Percentiles rank a stretch among this genome's conserved stretches.
Evolutionary conservation across 805 yeast genomes (phyloP).

Genomic region (Saccharomyces jurei): DNA sequence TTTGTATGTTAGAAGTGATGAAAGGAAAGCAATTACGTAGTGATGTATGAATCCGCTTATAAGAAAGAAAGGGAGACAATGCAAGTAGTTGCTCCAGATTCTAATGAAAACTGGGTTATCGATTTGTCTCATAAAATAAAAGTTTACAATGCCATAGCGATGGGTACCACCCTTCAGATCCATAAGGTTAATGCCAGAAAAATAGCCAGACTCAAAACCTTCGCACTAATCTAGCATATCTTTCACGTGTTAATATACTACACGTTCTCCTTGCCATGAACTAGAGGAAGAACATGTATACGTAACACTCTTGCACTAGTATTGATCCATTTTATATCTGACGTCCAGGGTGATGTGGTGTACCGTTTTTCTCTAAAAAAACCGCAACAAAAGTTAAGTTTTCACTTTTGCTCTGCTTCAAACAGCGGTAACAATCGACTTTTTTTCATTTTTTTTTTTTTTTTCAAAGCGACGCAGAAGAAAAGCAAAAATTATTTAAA

Average conservation of each 20-base stretch:
- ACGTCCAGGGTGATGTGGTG: background rate
- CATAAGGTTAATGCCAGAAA: background rate
- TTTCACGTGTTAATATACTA: too few species aligned
- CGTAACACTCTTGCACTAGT: background rate
- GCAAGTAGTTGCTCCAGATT: too few species aligned
- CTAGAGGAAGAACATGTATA: background rate
- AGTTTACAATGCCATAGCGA: background rate
- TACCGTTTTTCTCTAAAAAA: background rate
- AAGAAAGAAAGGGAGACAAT: background rate
- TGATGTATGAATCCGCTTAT: background rate
- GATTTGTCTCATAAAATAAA: too few species aligned
- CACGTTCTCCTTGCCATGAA: background rate
- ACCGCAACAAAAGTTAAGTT: too few species aligned
- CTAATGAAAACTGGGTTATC: too few species aligned
- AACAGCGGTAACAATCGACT: background rate
- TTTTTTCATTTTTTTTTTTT: background rate
- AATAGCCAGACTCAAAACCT: too few species aligned
- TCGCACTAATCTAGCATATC: too few species aligned
- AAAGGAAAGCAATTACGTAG: background rate
- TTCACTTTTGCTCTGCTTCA: too few species aligned
- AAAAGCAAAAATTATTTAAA: background rate
- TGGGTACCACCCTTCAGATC: background rate
- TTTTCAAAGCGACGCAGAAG: background rate
- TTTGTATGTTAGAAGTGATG: background rate
- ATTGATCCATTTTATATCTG: background rate